Evolutionary conservation across 805 yeast genomes (phyloP).

Genomic region (Phaffomyces thermotolerans): DNA sequence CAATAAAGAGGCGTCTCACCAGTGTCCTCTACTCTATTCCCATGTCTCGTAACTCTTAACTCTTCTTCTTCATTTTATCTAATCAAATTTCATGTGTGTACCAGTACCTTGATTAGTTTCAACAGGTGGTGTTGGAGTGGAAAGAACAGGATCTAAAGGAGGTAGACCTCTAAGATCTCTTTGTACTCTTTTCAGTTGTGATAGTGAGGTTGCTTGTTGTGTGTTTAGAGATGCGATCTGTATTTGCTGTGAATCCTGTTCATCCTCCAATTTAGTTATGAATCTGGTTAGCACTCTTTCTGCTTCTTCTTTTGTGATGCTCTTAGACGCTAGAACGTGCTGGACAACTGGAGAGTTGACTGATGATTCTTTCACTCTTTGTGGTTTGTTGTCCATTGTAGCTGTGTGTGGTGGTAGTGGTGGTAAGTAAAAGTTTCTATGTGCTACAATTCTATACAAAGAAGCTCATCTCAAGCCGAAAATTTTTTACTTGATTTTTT

Average conservation of each 20-base stretch:
- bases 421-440: neutral
- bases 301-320: conserved; percentile 35
- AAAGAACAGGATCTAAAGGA: conserved; percentile 33
- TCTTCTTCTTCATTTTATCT: neutral
- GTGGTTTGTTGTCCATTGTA: conserved; percentile 6
- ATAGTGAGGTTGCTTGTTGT: conserved; percentile 24
- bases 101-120: neutral
- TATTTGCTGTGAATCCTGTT: conserved; percentile 17
- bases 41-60: neutral
- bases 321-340: conserved; percentile 9
- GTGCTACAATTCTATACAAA: neutral
- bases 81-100: neutral
- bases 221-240: neutral
- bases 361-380: conserved; percentile 14
- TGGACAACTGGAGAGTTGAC: conserved; percentile 23
- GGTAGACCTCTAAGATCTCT: conserved; percentile 78
- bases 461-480: neutral
- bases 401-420: neutral
- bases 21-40: too few relatives aligned
- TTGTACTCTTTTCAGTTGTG: conserved; percentile 68
- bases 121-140: conserved; percentile 3
- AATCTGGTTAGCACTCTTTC: conserved; percentile 38
- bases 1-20: too few relatives aligned
- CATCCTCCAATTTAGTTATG: conserved; percentile 25
- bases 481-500: too few relatives aligned